phyloP scores from a whole-genome alignment of 306 rosid genomes.

The Vachellia pachyceras region DNA sequence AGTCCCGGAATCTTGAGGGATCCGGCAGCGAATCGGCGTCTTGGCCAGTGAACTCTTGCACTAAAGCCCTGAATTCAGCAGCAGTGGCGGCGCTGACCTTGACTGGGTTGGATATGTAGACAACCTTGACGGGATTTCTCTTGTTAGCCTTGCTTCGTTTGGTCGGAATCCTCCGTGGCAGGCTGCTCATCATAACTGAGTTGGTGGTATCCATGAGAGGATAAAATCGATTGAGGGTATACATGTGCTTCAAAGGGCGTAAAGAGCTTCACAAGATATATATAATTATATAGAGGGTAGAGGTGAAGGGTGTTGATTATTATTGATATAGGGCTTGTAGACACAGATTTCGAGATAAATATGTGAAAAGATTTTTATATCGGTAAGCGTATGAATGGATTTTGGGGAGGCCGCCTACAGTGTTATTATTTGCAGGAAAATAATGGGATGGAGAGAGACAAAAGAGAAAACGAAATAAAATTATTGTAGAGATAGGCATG shows the following conservation, averaged over 20 bases:
- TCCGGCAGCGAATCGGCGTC: constrained; percentile 67
- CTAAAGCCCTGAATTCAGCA: constrained; percentile 61
- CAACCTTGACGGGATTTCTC: constrained; percentile 61
- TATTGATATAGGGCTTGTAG: neutral
- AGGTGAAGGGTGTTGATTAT: neutral
- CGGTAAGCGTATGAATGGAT: too few relatives aligned
- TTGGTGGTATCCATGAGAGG: constrained; percentile 45
- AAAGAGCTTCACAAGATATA: constrained; percentile 24
- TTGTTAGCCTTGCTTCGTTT: constrained; percentile 38
- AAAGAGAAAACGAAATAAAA: neutral
- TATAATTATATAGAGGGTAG: neutral
- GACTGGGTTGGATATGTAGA: constrained; percentile 80
- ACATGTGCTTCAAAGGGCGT: neutral
- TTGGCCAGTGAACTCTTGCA: constrained; percentile 78
- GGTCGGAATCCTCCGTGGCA: constrained; percentile 38
- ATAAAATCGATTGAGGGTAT: neutral
- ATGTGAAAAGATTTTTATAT: too few relatives aligned
- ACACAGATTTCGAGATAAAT: too few relatives aligned
- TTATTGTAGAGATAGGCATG: neutral
- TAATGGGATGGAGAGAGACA: neutral
- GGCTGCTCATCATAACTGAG: constrained; percentile 23
- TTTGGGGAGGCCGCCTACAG: too few relatives aligned
- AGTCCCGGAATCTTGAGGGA: constrained; percentile 40
- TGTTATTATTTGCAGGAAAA: neutral
- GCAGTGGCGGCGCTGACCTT: constrained; percentile 66